phyloP scores from a whole-genome alignment of 164 flowering plant genomes.

The Cinnamomum micranthum region DNA sequence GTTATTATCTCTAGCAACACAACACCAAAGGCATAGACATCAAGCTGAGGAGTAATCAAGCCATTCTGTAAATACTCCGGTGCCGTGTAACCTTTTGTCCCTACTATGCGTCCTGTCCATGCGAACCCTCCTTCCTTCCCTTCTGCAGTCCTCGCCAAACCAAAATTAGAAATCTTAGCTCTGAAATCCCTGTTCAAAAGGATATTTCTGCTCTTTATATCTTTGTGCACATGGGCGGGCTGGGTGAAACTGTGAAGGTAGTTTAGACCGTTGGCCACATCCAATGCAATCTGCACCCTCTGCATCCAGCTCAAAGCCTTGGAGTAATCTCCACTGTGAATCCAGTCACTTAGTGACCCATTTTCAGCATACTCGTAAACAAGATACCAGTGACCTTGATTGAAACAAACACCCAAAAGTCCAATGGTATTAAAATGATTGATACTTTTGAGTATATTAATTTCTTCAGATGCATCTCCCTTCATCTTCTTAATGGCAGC shows the following conservation, averaged over 20 bases:
- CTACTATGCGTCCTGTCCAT: slow-evolving; percentile 4
- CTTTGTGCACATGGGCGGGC: slow-evolving; percentile 12
- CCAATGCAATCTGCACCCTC: slow-evolving; percentile 10
- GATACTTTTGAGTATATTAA: slow-evolving; percentile 40
- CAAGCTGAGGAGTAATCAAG: slow-evolving; percentile 1
- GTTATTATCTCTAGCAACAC: slow-evolving; percentile 10
- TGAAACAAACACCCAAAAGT: slow-evolving; percentile 42
- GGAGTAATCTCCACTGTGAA: slow-evolving; percentile 11
- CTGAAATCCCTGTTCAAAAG: slow-evolving; percentile 9
- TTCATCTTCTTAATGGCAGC: slow-evolving; percentile 43
- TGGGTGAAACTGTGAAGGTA: slow-evolving; percentile 15
- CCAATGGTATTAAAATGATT: slow-evolving; percentile 61
- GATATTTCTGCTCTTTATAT: slow-evolving; percentile 10
- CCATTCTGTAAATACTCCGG: slow-evolving; percentile 15
- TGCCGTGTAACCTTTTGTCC: slow-evolving; percentile 13
- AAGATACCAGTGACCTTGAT: slow-evolving; percentile 34
- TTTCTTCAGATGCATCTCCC: slow-evolving; percentile 38
- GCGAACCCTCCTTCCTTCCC: background rate
- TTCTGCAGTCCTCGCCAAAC: background rate
- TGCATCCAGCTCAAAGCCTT: slow-evolving; percentile 9
- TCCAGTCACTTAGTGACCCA: slow-evolving; percentile 55
- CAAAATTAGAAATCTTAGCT: slow-evolving; percentile 12
- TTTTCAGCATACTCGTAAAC: slow-evolving; percentile 57
- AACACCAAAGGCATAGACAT: slow-evolving; percentile 16
- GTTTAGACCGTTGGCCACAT: slow-evolving; percentile 14